These are phyloP conservation scores for Colletotrichum tabaci DNA, from an alignment of 2,329 filamentous ascomycete genomes.

Conservation along the genomic window DNA sequence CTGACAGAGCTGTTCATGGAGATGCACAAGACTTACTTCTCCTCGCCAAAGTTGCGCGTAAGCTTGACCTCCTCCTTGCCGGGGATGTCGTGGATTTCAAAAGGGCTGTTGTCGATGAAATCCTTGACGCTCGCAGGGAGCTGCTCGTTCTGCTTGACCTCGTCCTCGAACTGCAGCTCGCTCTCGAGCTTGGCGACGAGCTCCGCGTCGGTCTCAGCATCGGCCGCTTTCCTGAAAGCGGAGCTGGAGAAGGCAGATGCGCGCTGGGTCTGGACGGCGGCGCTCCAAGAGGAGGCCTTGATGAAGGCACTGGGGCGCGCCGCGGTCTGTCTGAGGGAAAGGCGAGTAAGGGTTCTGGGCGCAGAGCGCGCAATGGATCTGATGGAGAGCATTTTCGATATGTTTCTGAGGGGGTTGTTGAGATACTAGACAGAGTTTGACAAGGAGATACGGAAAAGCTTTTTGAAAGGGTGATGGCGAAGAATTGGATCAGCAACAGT, in stretches of 20 bases:
- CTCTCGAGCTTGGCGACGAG: conserved; percentile 88
- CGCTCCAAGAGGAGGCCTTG: conserved; percentile 58
- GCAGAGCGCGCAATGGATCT: conserved; percentile 76
- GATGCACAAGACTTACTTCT: conserved; percentile 75
- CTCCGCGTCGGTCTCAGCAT: conserved; percentile 78
- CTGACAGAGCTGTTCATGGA: not conserved
- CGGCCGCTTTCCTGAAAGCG: conserved; percentile 57
- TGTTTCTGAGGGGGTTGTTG: not conserved
- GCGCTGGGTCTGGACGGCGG: conserved; percentile 55
- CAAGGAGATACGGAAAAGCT: conserved; percentile 14
- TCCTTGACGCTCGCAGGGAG: conserved; percentile 85
- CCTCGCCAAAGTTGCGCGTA: conserved; percentile 85
- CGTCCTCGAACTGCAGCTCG: conserved; percentile 87
- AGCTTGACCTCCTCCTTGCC: conserved; percentile 92
- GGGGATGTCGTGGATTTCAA: conserved; percentile 84
- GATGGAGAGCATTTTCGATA: conserved; percentile 76
- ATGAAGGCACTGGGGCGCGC: conserved; percentile 65
- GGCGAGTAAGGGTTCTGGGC: conserved; percentile 74
- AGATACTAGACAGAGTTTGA: conserved; percentile 9
- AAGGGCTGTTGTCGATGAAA: conserved; percentile 88
- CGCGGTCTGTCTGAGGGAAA: conserved; percentile 67
- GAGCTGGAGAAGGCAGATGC: conserved; percentile 66
- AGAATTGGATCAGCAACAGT: conserved; percentile 13
- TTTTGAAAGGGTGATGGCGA: not conserved
- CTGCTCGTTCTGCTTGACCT: conserved; percentile 81